These are phyloP conservation scores for Skeletonema grethae DNA, from an alignment of 108 stramenopile species.

Conservation along the genomic window DNA sequence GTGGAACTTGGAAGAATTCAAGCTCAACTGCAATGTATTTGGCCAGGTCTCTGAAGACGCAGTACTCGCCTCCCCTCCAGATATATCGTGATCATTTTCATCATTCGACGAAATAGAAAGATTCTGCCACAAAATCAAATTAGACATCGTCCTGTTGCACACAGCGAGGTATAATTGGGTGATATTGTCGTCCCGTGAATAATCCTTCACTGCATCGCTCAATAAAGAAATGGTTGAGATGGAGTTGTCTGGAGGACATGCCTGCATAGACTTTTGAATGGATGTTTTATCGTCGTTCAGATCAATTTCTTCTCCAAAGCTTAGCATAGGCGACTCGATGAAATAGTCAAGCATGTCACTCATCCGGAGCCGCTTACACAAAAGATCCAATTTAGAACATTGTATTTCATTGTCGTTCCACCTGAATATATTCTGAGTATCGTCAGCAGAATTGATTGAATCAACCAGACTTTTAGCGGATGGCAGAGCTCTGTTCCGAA, in stretches of 20 bases:
- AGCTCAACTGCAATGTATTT: constrained; percentile 47
- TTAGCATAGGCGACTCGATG: constrained; percentile 41
- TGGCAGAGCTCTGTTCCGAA: constrained; percentile 5
- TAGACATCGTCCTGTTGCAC: constrained; percentile 59
- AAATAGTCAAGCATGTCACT: constrained; percentile 66
- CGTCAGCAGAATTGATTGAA: background rate
- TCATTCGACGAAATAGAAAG: constrained; percentile 53
- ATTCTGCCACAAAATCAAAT: constrained; percentile 71
- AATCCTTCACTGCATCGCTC: constrained; percentile 18
- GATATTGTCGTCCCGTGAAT: constrained; percentile 12
- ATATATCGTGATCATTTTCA: constrained; percentile 51
- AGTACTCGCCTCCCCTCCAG: constrained; percentile 22
- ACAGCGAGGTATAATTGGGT: constrained; percentile 59
- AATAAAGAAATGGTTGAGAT: constrained; percentile 25
- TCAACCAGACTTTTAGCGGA: constrained; percentile 16
- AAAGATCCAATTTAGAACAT: constrained; percentile 51
- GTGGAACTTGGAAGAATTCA: constrained; percentile 52
- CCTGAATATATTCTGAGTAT: background rate
- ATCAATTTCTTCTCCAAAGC: background rate
- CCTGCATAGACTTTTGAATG: background rate
- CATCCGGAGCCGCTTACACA: constrained; percentile 70
- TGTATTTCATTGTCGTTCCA: constrained; percentile 46
- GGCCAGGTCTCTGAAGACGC: constrained; percentile 12
- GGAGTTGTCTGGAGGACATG: constrained; percentile 7
- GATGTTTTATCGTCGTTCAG: background rate